These are phyloP conservation scores for Chytriomyces sp. DNA, from an alignment of 192 early-diverging fungal genomes.

Conservation along the genomic window DNA sequence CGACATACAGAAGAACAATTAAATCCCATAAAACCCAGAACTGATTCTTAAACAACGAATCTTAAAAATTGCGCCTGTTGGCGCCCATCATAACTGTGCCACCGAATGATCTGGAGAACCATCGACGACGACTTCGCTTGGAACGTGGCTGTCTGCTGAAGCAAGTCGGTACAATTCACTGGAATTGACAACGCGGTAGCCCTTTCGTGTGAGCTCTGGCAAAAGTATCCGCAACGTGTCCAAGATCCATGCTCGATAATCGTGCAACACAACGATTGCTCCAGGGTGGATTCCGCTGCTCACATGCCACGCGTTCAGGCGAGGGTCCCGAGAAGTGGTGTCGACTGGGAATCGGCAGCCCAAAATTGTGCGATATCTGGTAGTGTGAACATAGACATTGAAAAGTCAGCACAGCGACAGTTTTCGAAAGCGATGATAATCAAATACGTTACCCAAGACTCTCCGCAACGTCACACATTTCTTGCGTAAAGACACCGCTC, in stretches of 20 bases:
- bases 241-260: conserved; percentile 29
- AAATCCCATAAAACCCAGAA: too few species aligned
- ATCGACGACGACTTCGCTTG: background rate
- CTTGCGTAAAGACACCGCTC: conserved; percentile 30
- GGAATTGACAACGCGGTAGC: conserved; percentile 14
- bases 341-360: conserved; percentile 40
- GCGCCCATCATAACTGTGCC: too few species aligned
- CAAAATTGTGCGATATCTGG: conserved; percentile 24
- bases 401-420: background rate
- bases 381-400: background rate
- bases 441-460: background rate
- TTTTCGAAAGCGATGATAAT: background rate
- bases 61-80: too few species aligned
- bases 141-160: background rate
- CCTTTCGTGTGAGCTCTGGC: conserved; percentile 28
- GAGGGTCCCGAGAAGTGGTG: conserved; percentile 24
- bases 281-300: conserved; percentile 31
- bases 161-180: background rate
- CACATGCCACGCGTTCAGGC: conserved; percentile 39
- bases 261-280: conserved; percentile 38
- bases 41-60: too few species aligned
- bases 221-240: conserved; percentile 35
- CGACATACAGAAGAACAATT: too few species aligned
- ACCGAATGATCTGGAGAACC: background rate
- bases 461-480: conserved; percentile 27